These are phyloP conservation scores for Linum lewisii DNA, from an alignment of 345 rosid genomes.

Conservation along the genomic window DNA sequence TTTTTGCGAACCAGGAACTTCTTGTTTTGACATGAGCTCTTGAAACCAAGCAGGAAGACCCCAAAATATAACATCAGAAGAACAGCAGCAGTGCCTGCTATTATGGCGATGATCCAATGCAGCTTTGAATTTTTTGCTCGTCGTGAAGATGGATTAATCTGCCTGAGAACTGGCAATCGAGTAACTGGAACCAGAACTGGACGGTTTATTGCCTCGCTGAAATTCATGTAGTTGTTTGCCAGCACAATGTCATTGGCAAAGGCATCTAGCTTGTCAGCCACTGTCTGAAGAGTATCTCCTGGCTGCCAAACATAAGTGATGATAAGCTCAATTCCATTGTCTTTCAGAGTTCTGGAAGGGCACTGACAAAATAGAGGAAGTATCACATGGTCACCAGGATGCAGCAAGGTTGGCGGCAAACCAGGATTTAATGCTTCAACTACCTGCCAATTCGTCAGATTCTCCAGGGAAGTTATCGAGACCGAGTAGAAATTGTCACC, in stretches of 20 bases:
- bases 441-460: constrained; percentile 39
- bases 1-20: constrained; percentile 20
- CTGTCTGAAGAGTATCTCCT: constrained; percentile 25
- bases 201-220: constrained; percentile 20
- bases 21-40: constrained; percentile 3
- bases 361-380: constrained; percentile 56
- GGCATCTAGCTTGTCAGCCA: constrained; percentile 40
- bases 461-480: constrained; percentile 31
- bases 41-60: constrained; percentile 14
- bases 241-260: constrained; percentile 21
- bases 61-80: constrained; percentile 19
- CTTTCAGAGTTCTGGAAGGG: constrained; percentile 27
- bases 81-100: constrained; percentile 15
- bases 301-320: constrained; percentile 52
- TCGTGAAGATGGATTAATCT: constrained; percentile 13
- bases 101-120: constrained; percentile 12
- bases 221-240: constrained; percentile 34
- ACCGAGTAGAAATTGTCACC: constrained; percentile 42
- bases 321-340: constrained; percentile 27
- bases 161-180: constrained; percentile 33
- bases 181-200: constrained; percentile 50
- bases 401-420: constrained; percentile 24
- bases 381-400: constrained; percentile 30
- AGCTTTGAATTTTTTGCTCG: constrained; percentile 6
- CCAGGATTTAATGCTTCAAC: constrained; percentile 32